Conservation (phyloP, 164 flowering plant genomes). For the Vitis cinerea region DNA sequence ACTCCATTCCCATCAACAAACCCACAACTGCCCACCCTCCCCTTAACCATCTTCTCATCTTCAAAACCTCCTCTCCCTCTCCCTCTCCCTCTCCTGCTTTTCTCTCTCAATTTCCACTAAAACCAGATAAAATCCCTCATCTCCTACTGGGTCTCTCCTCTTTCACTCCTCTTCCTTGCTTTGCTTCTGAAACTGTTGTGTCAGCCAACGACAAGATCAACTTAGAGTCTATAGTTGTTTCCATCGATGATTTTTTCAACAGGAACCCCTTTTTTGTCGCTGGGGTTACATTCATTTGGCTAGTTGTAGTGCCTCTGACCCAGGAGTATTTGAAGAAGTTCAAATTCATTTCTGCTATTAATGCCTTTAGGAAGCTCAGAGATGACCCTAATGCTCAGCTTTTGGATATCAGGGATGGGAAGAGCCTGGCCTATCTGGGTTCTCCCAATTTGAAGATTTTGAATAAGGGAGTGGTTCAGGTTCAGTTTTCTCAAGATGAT, state of each 20-base stretch:
- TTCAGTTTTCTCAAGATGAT: slow-evolving; percentile 53
- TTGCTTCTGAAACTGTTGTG: slow-evolving; percentile 44
- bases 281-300: slow-evolving; percentile 75
- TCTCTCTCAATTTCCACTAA: slow-evolving; percentile 6
- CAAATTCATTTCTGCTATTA: slow-evolving; percentile 62
- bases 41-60: slow-evolving; percentile 5
- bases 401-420: slow-evolving; percentile 69
- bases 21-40: slow-evolving; percentile 9
- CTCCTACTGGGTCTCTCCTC: slow-evolving; percentile 20
- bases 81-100: background rate
- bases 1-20: slow-evolving; percentile 8
- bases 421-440: slow-evolving; percentile 41
- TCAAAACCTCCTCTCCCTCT: slow-evolving; percentile 5
- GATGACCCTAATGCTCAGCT: slow-evolving; percentile 63
- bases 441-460: slow-evolving; percentile 75
- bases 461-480: slow-evolving; percentile 48
- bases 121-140: slow-evolving; percentile 16
- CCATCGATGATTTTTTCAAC: slow-evolving; percentile 79
- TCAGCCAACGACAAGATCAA: slow-evolving; percentile 47
- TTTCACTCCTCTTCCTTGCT: slow-evolving; percentile 34
- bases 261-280: slow-evolving; percentile 83
- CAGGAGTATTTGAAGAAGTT: slow-evolving; percentile 61
- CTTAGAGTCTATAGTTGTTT: slow-evolving; percentile 62
- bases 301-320: slow-evolving; percentile 67
- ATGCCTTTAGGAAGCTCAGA: slow-evolving; percentile 68